Conservation (phyloP, 257 asterid species). For the Knoxia roxburghii region DNA sequence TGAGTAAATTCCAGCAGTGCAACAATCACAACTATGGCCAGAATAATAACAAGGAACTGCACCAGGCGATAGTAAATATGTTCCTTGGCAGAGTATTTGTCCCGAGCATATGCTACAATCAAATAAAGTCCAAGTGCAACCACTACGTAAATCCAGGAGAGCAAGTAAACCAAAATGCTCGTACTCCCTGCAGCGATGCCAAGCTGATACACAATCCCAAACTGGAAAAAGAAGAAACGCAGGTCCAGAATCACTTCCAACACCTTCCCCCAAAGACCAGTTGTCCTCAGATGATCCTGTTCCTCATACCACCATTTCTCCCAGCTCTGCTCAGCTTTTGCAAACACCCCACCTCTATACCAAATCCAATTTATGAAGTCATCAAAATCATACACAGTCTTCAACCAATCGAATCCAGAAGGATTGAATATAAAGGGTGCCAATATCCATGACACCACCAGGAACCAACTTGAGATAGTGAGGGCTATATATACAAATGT, state of each 20-base stretch:
- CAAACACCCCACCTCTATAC: constrained; percentile 89
- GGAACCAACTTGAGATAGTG: constrained; percentile 95
- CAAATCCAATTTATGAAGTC: constrained; percentile 96
- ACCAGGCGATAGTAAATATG: constrained; percentile 96
- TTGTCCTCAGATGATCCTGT: constrained; percentile 92
- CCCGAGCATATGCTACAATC: constrained; percentile 71
- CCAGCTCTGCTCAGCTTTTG: constrained; percentile 96
- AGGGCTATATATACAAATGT: constrained; percentile 81
- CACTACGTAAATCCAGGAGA: constrained; percentile 80
- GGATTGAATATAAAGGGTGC: constrained; percentile 93
- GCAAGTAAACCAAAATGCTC: constrained; percentile 81
- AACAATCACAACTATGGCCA: constrained; percentile 49
- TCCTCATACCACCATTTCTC: constrained; percentile 99
- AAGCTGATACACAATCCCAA: constrained; percentile 86
- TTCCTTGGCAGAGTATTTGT: constrained; percentile 82
- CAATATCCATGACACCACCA: constrained; percentile 88
- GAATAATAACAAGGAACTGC: constrained; percentile 81
- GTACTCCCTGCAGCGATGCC: constrained; percentile 79
- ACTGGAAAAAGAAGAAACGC: constrained; percentile 98
- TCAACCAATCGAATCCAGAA: constrained; percentile 94
- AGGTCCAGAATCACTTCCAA: constrained; percentile 76
- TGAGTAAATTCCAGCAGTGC: constrained; percentile 64
- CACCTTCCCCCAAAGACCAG: constrained; percentile 86
- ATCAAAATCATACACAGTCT: constrained; percentile 90
- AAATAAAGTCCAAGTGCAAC: constrained; percentile 61